Evolutionary conservation across 2,329 filamentous ascomycete genomes (phyloP).

Genomic region (Neospermospora avenae): DNA sequence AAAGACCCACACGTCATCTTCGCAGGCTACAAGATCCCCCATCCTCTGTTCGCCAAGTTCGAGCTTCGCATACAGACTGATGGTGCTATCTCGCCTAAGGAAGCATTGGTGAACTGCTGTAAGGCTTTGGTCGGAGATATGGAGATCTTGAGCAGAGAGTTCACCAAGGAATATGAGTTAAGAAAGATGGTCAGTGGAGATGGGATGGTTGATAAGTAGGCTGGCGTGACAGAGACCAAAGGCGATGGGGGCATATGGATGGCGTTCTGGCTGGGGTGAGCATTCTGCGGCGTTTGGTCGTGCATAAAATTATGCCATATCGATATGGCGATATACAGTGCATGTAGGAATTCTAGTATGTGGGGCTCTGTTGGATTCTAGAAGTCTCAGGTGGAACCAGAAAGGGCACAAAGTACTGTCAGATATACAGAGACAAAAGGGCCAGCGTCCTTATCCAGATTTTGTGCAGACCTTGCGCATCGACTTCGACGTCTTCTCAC

Average conservation of each 20-base stretch:
- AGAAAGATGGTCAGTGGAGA: conserved; percentile 70
- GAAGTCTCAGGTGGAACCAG: background rate
- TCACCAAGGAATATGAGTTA: conserved; percentile 88
- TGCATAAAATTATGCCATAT: background rate
- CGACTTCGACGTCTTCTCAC: no score
- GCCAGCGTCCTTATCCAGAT: no score
- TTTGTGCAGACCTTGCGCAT: no score
- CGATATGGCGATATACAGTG: background rate
- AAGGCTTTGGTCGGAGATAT: conserved; percentile 80
- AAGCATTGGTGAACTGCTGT: conserved; percentile 78
- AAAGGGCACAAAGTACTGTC: no score
- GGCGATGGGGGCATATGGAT: background rate
- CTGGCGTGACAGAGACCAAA: background rate
- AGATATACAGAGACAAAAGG: no score
- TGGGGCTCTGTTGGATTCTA: background rate
- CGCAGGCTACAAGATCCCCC: conserved; percentile 76
- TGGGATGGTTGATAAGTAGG: conserved; percentile 16
- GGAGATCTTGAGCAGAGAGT: conserved; percentile 76
- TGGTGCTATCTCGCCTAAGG: conserved; percentile 81
- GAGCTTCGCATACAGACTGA: conserved; percentile 88
- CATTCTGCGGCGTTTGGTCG: conserved; percentile 6
- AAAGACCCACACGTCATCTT: conserved; percentile 81
- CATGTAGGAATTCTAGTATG: background rate
- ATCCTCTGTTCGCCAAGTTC: conserved; percentile 49
- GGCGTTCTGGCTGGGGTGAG: background rate